Base-by-base conservation (phyloP, 345 rosid genomes). In the Trapa incisa region DNA sequence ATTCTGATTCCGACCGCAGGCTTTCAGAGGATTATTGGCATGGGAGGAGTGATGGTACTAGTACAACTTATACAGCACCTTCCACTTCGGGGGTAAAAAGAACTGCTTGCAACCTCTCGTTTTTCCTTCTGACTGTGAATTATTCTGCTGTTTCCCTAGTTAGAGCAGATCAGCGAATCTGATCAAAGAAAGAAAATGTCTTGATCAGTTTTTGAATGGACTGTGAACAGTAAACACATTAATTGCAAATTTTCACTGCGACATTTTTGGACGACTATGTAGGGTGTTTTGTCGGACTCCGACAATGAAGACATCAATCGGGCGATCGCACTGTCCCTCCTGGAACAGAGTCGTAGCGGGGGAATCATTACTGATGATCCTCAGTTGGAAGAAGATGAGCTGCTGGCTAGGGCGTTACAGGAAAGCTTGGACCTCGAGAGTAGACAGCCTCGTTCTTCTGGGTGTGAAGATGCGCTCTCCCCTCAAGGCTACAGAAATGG, bases 371-470 rank as follows among this genome's bases (percentile, higher is more conserved):
- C 69, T 22, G 85, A 80, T 43, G 81, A 80, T 61, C 65, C 77
- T 70, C 88, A 78, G 64, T 68, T 84, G 74, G 84, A 85, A 72
- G 99, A 91, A 79, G 97, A 94, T 79, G 99, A 91, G 74, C 92
- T 75, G 68, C 91, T 94, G 76, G 99, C 97, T 57, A 81, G 85
- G 84, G 99, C 97, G 41, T 3, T 87, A 68, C 93, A 91, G 80
- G 96, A 94, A 70, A 94, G 97, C 80, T 78, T 91, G 84, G 79
- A 69, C 38, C 70, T 84, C 65, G 89, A 84, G 80, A 74, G 86
- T 74, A 84, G 76, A 53, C 61, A 53, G 35, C 6, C 13, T 47
- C 47, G 64, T 45, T 5, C 6, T 61, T 33, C 70, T 58, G 67
- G 67, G 2, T 36, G n/a, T 0, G 56, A 47, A 60, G 62, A 61